phyloP scores from a whole-genome alignment of 1,284 basidiomycete genomes.

The Trichosporon ovoides region DNA sequence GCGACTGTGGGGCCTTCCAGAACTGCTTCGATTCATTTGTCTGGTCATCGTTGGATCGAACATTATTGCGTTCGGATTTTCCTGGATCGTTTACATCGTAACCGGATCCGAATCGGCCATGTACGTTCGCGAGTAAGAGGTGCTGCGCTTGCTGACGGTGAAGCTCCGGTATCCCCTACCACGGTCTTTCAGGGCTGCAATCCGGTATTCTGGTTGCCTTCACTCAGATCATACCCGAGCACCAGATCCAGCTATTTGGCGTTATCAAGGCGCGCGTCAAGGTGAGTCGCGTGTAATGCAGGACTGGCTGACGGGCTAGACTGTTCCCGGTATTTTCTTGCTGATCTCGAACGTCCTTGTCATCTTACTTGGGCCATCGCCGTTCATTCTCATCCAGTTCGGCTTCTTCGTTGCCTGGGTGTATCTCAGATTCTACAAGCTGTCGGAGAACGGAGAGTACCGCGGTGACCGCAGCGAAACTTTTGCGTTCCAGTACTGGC shows the following conservation, averaged over 20 bases:
- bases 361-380: conserved; percentile 80
- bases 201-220: conserved; percentile 88
- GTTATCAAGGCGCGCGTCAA: conserved; percentile 82
- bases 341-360: conserved; percentile 85
- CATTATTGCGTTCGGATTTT: conserved; percentile 68
- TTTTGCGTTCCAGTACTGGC: conserved; percentile 93
- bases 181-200: conserved; percentile 89
- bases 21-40: conserved; percentile 78
- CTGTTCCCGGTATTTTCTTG: conserved; percentile 87
- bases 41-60: conserved; percentile 77
- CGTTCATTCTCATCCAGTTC: conserved; percentile 95
- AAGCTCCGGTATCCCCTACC: conserved; percentile 82
- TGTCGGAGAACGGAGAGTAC: conserved; percentile 57
- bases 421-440: conserved; percentile 95
- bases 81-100: conserved; percentile 44
- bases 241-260: conserved; percentile 89
- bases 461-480: conserved; percentile 89
- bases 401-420: conserved; percentile 95
- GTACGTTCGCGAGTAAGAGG: conserved; percentile 55
- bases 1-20: conserved; percentile 81
- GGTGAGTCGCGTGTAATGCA: conserved; percentile 50
- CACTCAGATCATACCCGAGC: conserved; percentile 94
- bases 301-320: conserved; percentile 52
- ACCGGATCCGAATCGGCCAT: conserved; percentile 43
- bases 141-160: conserved; percentile 1